Evolutionary conservation across 345 rosid genomes (phyloP), one percentile per base, ranked within the genome.

Genomic region (Aegle marmelos): DNA sequence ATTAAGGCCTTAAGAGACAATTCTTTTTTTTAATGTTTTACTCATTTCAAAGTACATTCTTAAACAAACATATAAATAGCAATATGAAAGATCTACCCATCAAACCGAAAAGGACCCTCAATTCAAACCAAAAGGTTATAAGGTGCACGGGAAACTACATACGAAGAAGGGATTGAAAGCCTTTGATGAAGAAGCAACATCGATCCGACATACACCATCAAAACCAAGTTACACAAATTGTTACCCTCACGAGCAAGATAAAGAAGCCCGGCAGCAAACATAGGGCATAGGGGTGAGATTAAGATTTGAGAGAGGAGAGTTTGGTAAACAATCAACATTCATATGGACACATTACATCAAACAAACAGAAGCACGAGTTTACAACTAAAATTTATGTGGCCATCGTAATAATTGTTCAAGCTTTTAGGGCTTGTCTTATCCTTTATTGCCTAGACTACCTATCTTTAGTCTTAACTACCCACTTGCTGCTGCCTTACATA

Each of bases 251-350:
- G 53, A 16, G 0, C 19, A 77, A 27, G 39, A 21, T 39, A 54
- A 67, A 67, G 37, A 53, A 27, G 58, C 28, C 39, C 68, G 22
- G 56, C 56, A 4, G 50, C 50, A 41, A 41, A 41, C 50, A 17
- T 5, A 57, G n/a, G 19, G 21, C 50, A 17, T 5, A 57, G n/a
- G 19, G 21, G 9, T 45, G 21, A 25, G 53, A 2, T 22, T n/a
- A n/a, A n/a, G n/a, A n/a, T n/a, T n/a, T 2, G 7, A 7, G 14
- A 24, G 22, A 33, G 48, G 45, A 13, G 14, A 27, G 34, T 56
- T 79, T 66, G 85, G 83, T 77, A 75, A 85, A 75, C 58, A 79
- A 63, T 77, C 73, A 72, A 79, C 82, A 37, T 60, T 76, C 72
- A 74, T 17, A 34, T 48, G 65, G 71, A 81, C 79, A 68, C 3